Evolutionary conservation across 2,329 filamentous ascomycete genomes (phyloP), one percentile per base, ranked within the genome.

Genomic region (Exophiala viscosa): DNA sequence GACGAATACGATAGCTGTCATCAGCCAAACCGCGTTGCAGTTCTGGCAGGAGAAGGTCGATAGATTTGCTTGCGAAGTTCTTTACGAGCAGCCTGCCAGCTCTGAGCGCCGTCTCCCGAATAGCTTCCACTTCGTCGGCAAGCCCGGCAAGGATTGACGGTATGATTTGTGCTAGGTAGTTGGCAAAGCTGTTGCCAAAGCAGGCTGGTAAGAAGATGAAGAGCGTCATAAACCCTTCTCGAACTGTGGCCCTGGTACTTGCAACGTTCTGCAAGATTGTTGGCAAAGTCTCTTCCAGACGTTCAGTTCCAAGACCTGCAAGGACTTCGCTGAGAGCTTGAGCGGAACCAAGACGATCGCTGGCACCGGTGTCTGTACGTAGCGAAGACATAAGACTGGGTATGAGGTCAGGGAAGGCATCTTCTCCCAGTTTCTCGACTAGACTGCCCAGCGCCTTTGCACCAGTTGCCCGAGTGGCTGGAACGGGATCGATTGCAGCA

Each of bases 191-290:
- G 79, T 99, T 99, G 65, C 93, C 93, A 65, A 99, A 99, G 74
- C 93, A 99, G 48, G 96, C 93, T 10, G 93, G 93, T 74, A 99
- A 83, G 81, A 96, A 99, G 62, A 99, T 97, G 73, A 99, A 99
- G 36, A 99, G 81, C 6, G 93, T 96, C 93, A 99, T 99, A 76
- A 99, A 99, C 41, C 93, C 93, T 77, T 99, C 93, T 64, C 93
- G 85, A 59, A 99, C 90, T 49, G 90, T 84, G 14, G 93, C 70
- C 72, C 96, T 96, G 62, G 86, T 83, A 64, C 92, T 97, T 62
- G 90, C 85, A 60, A 96, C 92, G 65, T 99, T 99, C 66, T 97
- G 92, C 36, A 99, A 74, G 63, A 99, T 96, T 10, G 92, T 96
- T 35, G 93, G 95, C 41, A 99, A 76, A 4, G 91, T 97, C 72